Conservation (phyloP, 768 basidiomycete genomes). For the Mycena indigotica region DNA sequence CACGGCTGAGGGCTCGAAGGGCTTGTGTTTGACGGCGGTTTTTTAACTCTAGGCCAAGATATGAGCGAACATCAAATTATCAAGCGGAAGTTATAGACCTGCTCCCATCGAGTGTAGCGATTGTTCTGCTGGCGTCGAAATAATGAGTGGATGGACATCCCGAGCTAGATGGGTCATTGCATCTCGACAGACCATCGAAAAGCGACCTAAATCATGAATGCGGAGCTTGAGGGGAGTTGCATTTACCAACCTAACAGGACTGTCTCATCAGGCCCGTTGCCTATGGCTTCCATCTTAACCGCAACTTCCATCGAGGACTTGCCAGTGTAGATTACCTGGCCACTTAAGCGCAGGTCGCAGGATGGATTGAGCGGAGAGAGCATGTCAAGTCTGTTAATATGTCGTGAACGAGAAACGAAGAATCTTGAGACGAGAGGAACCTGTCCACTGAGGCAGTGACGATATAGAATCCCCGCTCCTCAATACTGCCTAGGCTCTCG, state of each 20-base stretch:
- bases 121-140: conserved; percentile 64
- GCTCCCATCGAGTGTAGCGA: conserved; percentile 67
- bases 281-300: conserved; percentile 76
- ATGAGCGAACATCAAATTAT: not conserved
- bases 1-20: conserved; percentile 62
- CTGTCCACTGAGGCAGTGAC: conserved; percentile 85
- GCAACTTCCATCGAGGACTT: conserved; percentile 82
- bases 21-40: conserved; percentile 54
- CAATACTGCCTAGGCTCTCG: conserved; percentile 54
- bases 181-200: conserved; percentile 87
- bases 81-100: no score
- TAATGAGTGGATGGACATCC: conserved; percentile 62
- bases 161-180: conserved; percentile 63
- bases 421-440: conserved; percentile 32
- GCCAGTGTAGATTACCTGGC: conserved; percentile 81
- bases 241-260: conserved; percentile 59
- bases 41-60: conserved; percentile 54
- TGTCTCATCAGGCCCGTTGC: conserved; percentile 55
- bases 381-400: conserved; percentile 60
- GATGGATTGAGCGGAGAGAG: conserved; percentile 57
- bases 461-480: conserved; percentile 74
- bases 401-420: not conserved
- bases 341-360: conserved; percentile 72
- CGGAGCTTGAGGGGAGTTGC: not conserved
- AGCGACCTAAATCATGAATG: conserved; percentile 59